phyloP scores from a whole-genome alignment of 208 protist species.

The Trypanosoma rangeli region DNA sequence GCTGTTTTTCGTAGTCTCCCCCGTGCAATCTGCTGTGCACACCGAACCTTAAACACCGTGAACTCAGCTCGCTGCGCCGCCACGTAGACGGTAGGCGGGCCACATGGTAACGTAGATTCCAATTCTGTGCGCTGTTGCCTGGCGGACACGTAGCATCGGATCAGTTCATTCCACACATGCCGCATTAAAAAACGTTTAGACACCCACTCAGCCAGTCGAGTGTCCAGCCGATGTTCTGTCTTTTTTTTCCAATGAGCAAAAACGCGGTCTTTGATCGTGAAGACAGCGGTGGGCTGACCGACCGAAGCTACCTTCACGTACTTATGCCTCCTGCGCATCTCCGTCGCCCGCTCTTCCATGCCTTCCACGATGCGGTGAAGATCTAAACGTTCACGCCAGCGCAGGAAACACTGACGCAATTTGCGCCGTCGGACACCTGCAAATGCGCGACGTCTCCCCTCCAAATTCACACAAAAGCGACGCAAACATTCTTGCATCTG shows the following conservation, averaged over 20 bases:
- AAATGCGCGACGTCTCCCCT: conserved; percentile 23
- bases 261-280: conserved; percentile 17
- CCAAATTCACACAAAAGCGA: conserved; percentile 11
- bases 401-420: conserved; percentile 17
- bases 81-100: conserved; percentile 19
- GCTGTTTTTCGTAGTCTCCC: conserved; percentile 1
- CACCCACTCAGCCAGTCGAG: conserved; percentile 36
- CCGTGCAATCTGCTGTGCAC: conserved; percentile 22
- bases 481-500: conserved; percentile 1
- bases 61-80: conserved; percentile 8
- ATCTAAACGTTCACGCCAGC: conserved; percentile 19
- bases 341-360: conserved; percentile 12
- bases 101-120: conserved; percentile 1
- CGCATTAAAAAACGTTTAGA: conserved; percentile 21
- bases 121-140: conserved; percentile 18
- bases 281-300: background rate
- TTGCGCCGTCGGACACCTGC: conserved; percentile 18
- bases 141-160: conserved; percentile 10
- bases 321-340: conserved; percentile 24
- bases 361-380: conserved; percentile 1
- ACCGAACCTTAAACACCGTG: conserved; percentile 21
- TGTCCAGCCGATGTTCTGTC: conserved; percentile 42
- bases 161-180: conserved; percentile 20
- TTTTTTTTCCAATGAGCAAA: conserved; percentile 38
- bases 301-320: conserved; percentile 3